These are phyloP conservation scores for Craterostigma plantagineum DNA, from an alignment of 257 asterid species.

Conservation along the genomic window DNA sequence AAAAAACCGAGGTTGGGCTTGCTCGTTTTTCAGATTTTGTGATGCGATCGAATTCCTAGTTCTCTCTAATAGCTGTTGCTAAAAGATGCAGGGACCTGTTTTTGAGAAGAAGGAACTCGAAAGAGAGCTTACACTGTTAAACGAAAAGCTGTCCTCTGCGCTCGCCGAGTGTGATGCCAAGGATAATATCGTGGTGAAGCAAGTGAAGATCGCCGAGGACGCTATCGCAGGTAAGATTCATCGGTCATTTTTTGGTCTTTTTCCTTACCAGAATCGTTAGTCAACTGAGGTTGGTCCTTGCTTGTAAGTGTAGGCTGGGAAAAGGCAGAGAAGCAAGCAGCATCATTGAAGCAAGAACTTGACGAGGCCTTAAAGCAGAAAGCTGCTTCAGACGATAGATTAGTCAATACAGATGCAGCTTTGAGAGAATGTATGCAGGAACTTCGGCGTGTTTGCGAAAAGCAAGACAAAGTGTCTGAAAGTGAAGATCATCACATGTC, in stretches of 20 bases:
- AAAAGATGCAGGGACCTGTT: slow-evolving; percentile 29
- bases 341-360: slow-evolving; percentile 39
- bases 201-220: slow-evolving; percentile 74
- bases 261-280: neutral
- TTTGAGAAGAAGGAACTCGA: slow-evolving; percentile 41
- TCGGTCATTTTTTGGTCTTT: neutral
- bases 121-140: slow-evolving; percentile 30
- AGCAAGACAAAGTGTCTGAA: slow-evolving; percentile 42
- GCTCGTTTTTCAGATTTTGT: neutral
- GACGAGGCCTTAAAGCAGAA: slow-evolving; percentile 34
- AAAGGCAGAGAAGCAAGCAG: slow-evolving; percentile 49
- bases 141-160: slow-evolving; percentile 50
- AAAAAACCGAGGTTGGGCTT: slow-evolving; percentile 18
- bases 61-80: neutral
- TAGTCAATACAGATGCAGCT: slow-evolving; percentile 50
- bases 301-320: slow-evolving; percentile 51
- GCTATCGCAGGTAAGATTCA: slow-evolving; percentile 51
- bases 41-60: slow-evolving; percentile 1
- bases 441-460: slow-evolving; percentile 41
- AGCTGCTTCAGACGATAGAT: slow-evolving; percentile 36
- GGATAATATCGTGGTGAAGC: slow-evolving; percentile 45
- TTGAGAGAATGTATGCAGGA: slow-evolving; percentile 74
- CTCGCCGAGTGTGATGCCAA: slow-evolving; percentile 44
- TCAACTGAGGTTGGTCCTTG: neutral
- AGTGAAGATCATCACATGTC: slow-evolving; percentile 35